Evolutionary conservation across 805 yeast species (phyloP).

Genomic region (Candida silvatica): DNA sequence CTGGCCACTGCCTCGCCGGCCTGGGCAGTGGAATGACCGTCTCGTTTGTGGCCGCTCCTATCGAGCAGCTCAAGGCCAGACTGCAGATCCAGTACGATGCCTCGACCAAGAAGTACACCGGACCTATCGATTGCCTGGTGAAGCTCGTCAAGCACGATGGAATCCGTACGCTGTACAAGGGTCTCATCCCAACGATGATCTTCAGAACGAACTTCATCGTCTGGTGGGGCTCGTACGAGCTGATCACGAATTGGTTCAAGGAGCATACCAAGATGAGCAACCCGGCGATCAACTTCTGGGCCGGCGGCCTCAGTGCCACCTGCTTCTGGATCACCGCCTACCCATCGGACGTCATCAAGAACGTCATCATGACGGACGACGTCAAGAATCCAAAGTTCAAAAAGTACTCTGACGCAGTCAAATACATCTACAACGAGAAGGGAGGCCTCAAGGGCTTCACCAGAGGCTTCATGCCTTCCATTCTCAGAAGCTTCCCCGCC

Average conservation of each 20-base stretch:
- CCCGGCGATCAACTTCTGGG: conserved; percentile 79
- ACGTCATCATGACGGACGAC: conserved; percentile 73
- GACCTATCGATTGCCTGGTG: conserved; percentile 71
- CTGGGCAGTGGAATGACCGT: conserved; percentile 90
- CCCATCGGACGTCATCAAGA: conserved; percentile 85
- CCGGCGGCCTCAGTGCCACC: conserved; percentile 82
- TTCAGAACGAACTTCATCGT: conserved; percentile 81
- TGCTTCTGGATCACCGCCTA: conserved; percentile 87
- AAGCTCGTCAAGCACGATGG: conserved; percentile 56
- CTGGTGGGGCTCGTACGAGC: conserved; percentile 92
- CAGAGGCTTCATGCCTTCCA: conserved; percentile 73
- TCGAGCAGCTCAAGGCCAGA: conserved; percentile 82
- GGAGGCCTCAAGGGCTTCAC: conserved; percentile 67
- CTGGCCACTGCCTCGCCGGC: conserved; percentile 69
- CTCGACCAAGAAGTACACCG: conserved; percentile 52
- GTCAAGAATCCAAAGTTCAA: conserved; percentile 64
- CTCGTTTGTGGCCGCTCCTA: conserved; percentile 92
- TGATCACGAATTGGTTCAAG: conserved; percentile 63
- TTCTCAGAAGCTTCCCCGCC: conserved; percentile 82
- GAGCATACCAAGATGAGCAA: conserved; percentile 55
- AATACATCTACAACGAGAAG: conserved; percentile 49
- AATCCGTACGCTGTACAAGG: conserved; percentile 67
- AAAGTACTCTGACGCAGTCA: conserved; percentile 65
- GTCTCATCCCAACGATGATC: conserved; percentile 76
- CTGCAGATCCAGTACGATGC: conserved; percentile 87